These are phyloP conservation scores for Vigna angularis DNA, from an alignment of 306 rosid genomes.

Conservation along the genomic window DNA sequence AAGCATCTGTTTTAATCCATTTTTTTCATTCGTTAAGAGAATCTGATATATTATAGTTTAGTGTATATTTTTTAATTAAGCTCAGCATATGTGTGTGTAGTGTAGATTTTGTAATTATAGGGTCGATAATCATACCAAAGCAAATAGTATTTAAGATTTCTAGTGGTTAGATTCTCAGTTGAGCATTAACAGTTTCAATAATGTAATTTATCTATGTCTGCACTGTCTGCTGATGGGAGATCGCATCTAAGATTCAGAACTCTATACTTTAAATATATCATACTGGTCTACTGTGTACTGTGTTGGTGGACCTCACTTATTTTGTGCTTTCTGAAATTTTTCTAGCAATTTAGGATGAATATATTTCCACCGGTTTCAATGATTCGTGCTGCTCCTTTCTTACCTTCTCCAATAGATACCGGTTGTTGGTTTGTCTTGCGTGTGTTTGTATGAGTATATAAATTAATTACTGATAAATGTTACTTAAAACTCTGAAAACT, in stretches of 20 bases:
- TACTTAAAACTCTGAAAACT: not conserved
- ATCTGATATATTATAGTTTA: not conserved
- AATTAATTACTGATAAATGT: not conserved
- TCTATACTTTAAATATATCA: not conserved
- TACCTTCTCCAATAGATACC: not conserved
- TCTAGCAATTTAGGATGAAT: not conserved
- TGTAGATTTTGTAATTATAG: conserved; percentile 8
- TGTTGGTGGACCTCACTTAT: not conserved
- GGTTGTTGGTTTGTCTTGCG: not conserved
- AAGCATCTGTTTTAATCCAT: not conserved
- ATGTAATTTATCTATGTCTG: not conserved
- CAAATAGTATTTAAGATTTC: not conserved
- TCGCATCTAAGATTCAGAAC: not conserved
- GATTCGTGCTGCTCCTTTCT: not conserved
- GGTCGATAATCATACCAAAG: not conserved
- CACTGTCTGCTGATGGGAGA: not conserved
- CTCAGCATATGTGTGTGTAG: not conserved
- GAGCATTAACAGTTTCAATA: not conserved
- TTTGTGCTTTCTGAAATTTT: not conserved
- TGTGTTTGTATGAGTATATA: not conserved
- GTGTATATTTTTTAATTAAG: not conserved
- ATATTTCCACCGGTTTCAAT: not conserved
- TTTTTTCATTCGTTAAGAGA: not conserved
- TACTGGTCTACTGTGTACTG: not conserved
- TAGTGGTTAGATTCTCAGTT: not conserved